Evolutionary conservation across 140 eudicot species (phyloP).

Genomic region (Oenanthe javanica): DNA sequence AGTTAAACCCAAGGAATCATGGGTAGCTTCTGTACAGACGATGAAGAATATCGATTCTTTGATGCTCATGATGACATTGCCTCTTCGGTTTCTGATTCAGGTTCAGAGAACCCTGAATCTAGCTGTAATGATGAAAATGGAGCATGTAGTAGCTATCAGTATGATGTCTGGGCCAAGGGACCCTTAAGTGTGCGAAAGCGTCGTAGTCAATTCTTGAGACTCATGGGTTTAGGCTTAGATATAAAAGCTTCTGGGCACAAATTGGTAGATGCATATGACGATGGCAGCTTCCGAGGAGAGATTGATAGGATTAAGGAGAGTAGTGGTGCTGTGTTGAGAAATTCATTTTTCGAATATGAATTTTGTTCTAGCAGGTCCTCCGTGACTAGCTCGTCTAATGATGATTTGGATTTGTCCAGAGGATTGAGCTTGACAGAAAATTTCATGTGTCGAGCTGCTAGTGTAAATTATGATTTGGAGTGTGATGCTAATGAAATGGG

Average conservation of each 20-base stretch:
- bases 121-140: constrained; percentile 13
- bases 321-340: constrained; percentile 34
- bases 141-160: constrained; percentile 17
- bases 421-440: constrained; percentile 16
- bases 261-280: neutral
- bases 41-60: constrained; percentile 39
- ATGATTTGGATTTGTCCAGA: constrained; percentile 29
- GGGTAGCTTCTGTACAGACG: constrained; percentile 43
- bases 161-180: constrained; percentile 57
- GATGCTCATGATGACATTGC: constrained; percentile 46
- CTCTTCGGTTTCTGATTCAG: constrained; percentile 10
- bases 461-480: constrained; percentile 16
- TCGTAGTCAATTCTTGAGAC: constrained; percentile 38
- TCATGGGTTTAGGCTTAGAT: constrained; percentile 47
- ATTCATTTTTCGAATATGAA: constrained; percentile 25
- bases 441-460: constrained; percentile 20
- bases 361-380: constrained; percentile 38
- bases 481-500: neutral
- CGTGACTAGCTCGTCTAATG: constrained; percentile 27
- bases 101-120: constrained; percentile 9
- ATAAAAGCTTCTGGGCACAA: constrained; percentile 17
- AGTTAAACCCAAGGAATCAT: constrained; percentile 52
- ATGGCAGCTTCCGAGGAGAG: constrained; percentile 12
- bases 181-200: constrained; percentile 65
- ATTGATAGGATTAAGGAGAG: constrained; percentile 1